Base-by-base conservation (phyloP, 2,329 filamentous ascomycete genomes). In the Alternaria sp. region DNA sequence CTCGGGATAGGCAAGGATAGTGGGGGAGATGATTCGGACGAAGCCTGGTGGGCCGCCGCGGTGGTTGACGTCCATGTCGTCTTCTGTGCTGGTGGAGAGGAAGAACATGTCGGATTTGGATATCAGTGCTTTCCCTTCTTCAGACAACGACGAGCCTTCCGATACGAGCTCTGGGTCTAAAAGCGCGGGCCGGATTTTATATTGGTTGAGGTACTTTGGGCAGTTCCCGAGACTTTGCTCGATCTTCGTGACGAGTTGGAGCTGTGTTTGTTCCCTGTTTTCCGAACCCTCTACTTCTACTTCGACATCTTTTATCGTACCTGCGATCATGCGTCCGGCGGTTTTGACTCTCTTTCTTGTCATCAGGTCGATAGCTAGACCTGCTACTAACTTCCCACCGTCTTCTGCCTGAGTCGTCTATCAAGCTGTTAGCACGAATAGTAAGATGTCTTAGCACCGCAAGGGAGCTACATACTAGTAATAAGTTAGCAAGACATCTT, bases 161-260 rank as follows among this genome's bases (percentile, higher is more conserved):
- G 85, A 85, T 2, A 86, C 62, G 1, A 89, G 77, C 50, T 79
- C 79, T 10, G 91, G 87, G 13, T 82, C 75, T 3, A 90, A 85
- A 0, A 83, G 64, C 47, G 86, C 84, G 6, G 86, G 84, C 3
- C 80, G 74, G 43, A 96, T 87, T 2, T 82, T 81, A 75, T 91
- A 93, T 72, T 87, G 88, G 78, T 95, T 96, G 32, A 97, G 76
- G 71, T 97, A 97, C 79, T 97, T 97, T 2, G 93, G 93, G 71
- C 93, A 96, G 71, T 96, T 96, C 0, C 92, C 87, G 9, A 96
- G 73, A 67, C 88, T 91, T 77, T 92, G 90, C 30, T 90, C 86
- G 59, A 96, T 88, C 44, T 86, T 85, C 47, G 93, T 83, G 13
- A 90, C 88, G 36, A 95, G 80, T 68, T 90, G 87, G 2, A 86